Evolutionary conservation across 441 rosid species (phyloP).

Genomic region (Isatis lusitanica): DNA sequence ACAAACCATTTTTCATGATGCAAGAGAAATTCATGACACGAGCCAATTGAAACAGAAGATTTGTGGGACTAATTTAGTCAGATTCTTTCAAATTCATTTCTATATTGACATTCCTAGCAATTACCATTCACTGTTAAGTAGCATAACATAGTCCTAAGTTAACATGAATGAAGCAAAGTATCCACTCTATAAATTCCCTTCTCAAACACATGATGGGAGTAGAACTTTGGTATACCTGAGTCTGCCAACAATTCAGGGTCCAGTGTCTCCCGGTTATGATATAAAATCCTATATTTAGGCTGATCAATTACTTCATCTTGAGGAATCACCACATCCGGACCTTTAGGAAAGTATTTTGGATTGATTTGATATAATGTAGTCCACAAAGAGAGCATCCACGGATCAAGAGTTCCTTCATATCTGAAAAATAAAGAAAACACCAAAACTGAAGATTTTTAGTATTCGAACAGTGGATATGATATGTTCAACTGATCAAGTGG

Average conservation of each 20-base stretch:
- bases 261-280: slow-evolving; percentile 39
- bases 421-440: slow-evolving; percentile 40
- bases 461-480: neutral
- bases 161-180: neutral
- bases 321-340: slow-evolving; percentile 54
- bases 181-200: neutral
- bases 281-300: slow-evolving; percentile 62
- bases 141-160: neutral
- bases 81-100: neutral
- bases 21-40: neutral
- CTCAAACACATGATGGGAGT: neutral
- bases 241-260: slow-evolving; percentile 37
- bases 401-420: slow-evolving; percentile 93
- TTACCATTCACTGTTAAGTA: neutral
- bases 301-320: slow-evolving; percentile 52
- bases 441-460: neutral
- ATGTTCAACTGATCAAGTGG: neutral
- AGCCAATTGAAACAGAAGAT: neutral
- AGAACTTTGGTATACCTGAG: slow-evolving; percentile 45
- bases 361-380: slow-evolving; percentile 49
- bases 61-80: slow-evolving; percentile 3
- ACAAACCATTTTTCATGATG: neutral
- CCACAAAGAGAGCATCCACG: slow-evolving; percentile 94
- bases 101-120: slow-evolving; percentile 9
- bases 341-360: slow-evolving; percentile 68